Conservation (phyloP, 2,329 filamentous ascomycete genomes). For the Graphiopsis chlorocephala region DNA sequence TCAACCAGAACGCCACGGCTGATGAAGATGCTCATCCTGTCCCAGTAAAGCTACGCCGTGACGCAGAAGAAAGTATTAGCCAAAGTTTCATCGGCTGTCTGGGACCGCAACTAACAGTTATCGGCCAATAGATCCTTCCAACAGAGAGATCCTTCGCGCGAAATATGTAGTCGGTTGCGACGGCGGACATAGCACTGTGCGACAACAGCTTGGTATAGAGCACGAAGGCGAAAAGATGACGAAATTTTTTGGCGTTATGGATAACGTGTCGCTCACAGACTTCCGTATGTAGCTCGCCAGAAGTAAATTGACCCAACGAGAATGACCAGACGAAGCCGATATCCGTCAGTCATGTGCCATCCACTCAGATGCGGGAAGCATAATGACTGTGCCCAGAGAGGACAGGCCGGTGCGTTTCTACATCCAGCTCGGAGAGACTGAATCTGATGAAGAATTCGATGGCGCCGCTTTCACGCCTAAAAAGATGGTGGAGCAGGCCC, state of each 20-base stretch:
- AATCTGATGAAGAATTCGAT: background rate
- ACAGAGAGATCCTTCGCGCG: too few species aligned
- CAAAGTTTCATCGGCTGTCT: too few species aligned
- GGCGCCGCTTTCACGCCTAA: background rate
- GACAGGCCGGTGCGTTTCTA: background rate
- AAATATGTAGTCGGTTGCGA: too few species aligned
- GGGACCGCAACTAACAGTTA: too few species aligned
- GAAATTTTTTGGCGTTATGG: constrained; percentile 32
- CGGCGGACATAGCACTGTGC: background rate
- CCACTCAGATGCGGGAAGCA: background rate
- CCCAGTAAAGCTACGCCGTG: too few species aligned
- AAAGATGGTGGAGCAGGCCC: background rate
- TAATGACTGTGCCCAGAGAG: background rate
- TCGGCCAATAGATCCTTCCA: too few species aligned
- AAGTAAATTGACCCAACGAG: background rate
- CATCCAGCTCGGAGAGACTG: background rate
- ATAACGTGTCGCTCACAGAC: constrained; percentile 29
- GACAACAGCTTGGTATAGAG: background rate
- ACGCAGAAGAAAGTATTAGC: too few species aligned
- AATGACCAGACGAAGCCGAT: constrained; percentile 46
- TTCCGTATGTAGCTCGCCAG: constrained; percentile 20
- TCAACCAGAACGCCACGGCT: too few species aligned
- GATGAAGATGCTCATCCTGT: too few species aligned
- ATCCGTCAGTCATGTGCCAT: constrained; percentile 42
- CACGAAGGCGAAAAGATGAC: constrained; percentile 13